Evolutionary conservation across 805 yeast genomes (phyloP).

Genomic region (Yamadazyma ubonensis): DNA sequence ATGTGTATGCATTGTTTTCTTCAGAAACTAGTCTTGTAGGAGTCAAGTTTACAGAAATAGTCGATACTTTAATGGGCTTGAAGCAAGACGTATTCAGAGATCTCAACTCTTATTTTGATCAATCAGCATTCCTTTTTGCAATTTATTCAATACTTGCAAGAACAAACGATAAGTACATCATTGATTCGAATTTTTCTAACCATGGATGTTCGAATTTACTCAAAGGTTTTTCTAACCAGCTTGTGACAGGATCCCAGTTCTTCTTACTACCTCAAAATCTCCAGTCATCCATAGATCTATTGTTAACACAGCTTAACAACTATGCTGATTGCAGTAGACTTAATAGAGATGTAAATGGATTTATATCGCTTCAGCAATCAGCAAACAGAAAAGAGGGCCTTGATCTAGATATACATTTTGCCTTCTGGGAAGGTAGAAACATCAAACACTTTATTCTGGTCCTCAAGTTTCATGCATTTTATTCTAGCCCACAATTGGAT

Average conservation of each 20-base stretch:
- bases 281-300: background rate
- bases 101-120: slow-evolving; percentile 23
- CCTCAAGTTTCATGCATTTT: slow-evolving; percentile 28
- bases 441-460: slow-evolving; percentile 24
- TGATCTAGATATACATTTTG: slow-evolving; percentile 27
- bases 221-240: slow-evolving; percentile 25
- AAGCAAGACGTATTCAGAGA: slow-evolving; percentile 12
- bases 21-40: slow-evolving; percentile 4
- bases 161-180: background rate
- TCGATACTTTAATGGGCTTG: slow-evolving; percentile 16
- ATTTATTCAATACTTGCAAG: background rate
- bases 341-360: background rate
- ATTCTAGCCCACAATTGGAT: slow-evolving; percentile 28
- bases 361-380: slow-evolving; percentile 15
- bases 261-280: background rate
- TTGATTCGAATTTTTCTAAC: background rate
- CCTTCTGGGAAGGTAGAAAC: slow-evolving; percentile 32
- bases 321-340: background rate
- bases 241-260: slow-evolving; percentile 13
- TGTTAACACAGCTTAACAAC: background rate
- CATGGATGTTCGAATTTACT: slow-evolving; percentile 21
- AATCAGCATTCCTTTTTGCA: slow-evolving; percentile 28
- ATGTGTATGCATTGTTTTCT: slow-evolving; percentile 24
- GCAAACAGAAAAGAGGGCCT: slow-evolving; percentile 18
- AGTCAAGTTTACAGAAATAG: slow-evolving; percentile 14